Evolutionary conservation across 2,329 filamentous ascomycete genomes (phyloP).

Genomic region (Teratosphaeria epicoccoides): DNA sequence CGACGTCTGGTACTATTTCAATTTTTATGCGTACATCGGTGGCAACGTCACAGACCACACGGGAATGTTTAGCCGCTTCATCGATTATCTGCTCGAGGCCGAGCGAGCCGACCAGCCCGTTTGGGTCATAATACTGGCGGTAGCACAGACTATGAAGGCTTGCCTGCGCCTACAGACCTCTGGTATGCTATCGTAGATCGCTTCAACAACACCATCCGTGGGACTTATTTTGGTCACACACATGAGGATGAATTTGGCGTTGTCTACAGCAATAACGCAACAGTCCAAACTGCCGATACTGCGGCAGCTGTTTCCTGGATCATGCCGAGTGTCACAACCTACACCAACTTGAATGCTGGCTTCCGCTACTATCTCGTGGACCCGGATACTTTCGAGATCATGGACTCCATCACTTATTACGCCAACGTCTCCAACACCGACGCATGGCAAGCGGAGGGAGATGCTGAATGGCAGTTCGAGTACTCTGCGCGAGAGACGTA

Average conservation of each 20-base stretch:
- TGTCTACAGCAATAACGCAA: slow-evolving; percentile 40
- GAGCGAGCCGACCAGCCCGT: slow-evolving; percentile 44
- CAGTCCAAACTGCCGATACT: slow-evolving; percentile 30
- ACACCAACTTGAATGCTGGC: slow-evolving; percentile 43
- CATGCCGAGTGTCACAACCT: slow-evolving; percentile 43
- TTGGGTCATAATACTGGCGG: slow-evolving; percentile 45
- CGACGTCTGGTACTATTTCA: slow-evolving; percentile 49
- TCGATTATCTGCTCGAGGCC: slow-evolving; percentile 42
- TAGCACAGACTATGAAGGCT: slow-evolving; percentile 30
- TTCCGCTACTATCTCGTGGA: slow-evolving; percentile 52
- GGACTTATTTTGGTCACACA: slow-evolving; percentile 47
- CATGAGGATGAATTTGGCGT: slow-evolving; percentile 49
- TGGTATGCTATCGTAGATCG: slow-evolving; percentile 31
- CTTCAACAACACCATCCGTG: slow-evolving; percentile 45
- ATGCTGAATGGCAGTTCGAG: slow-evolving; percentile 44
- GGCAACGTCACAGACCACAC: slow-evolving; percentile 42
- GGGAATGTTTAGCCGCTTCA: slow-evolving; percentile 44
- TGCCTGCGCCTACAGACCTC: slow-evolving; percentile 37
- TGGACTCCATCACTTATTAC: slow-evolving; percentile 46
- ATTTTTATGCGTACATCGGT: slow-evolving; percentile 46
- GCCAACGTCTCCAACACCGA: slow-evolving; percentile 36
- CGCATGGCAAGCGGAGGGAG: background rate
- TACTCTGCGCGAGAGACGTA: slow-evolving; percentile 49
- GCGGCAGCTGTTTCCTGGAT: slow-evolving; percentile 45
- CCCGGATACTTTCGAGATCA: slow-evolving; percentile 44